phyloP scores from a whole-genome alignment of 225 moss, liverwort and hornwort species.

The Antitrichia curtipendula region DNA sequence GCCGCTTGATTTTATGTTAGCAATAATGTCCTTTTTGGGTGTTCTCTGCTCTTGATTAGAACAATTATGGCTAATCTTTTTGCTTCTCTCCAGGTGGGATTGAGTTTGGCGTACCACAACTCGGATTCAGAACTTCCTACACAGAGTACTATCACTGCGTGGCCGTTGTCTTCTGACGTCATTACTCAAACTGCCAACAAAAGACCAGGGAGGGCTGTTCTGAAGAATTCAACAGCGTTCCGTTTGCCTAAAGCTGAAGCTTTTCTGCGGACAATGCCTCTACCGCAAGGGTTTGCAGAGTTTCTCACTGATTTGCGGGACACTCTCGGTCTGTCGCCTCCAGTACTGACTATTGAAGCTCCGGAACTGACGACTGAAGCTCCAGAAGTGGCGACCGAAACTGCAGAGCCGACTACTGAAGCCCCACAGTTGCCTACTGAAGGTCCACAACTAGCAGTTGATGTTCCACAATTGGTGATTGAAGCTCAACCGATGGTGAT shows the following conservation, averaged over 20 bases:
- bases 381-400: neutral
- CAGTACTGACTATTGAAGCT: neutral
- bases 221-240: conserved; percentile 21
- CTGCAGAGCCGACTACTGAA: neutral
- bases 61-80: neutral
- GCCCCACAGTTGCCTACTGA: neutral
- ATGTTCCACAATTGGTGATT: neutral
- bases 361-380: neutral
- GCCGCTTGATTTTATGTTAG: neutral
- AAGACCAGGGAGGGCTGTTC: conserved; percentile 15
- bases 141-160: conserved; percentile 51
- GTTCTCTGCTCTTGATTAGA: neutral
- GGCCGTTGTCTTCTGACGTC: conserved; percentile 42
- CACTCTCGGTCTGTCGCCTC: conserved; percentile 26
- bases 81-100: conserved; percentile 31
- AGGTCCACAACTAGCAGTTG: neutral
- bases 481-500: neutral
- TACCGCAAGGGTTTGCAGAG: conserved; percentile 50
- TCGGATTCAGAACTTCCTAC: conserved; percentile 75
- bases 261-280: conserved; percentile 39
- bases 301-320: conserved; percentile 45
- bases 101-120: conserved; percentile 69
- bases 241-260: conserved; percentile 63
- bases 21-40: neutral
- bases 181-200: conserved; percentile 13